Conservation (phyloP, 352 stramenopile species). For the Globisporangium nagaii region DNA sequence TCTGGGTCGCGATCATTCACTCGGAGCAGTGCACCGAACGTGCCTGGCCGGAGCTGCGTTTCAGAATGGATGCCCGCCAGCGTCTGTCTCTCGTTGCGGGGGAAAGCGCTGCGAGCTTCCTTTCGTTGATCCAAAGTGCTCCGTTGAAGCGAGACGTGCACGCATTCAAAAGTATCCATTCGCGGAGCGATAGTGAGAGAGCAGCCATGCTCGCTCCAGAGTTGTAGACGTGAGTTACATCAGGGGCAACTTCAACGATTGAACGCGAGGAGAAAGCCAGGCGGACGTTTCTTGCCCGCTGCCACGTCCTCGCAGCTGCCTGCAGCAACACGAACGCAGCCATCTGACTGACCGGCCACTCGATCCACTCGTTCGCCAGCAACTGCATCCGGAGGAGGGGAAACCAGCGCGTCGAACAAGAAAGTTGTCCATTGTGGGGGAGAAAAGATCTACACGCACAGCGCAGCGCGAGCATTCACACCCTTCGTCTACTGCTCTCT, state of each 20-base stretch:
- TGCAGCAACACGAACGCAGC: not conserved
- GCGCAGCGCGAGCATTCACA: not conserved
- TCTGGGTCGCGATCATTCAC: not conserved
- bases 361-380: not conserved
- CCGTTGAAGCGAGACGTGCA: not conserved
- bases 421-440: conserved; percentile 5
- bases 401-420: not conserved
- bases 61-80: not conserved
- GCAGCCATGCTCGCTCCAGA: not conserved
- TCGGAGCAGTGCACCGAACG: not conserved
- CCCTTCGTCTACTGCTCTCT: not conserved
- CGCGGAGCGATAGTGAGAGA: too few species aligned
- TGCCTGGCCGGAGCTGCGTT: not conserved
- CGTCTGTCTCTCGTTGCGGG: not conserved
- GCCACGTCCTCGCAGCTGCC: conserved; percentile 6
- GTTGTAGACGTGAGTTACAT: conserved; percentile 2
- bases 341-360: not conserved
- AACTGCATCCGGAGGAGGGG: not conserved
- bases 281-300: not conserved
- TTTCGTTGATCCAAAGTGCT: too few species aligned
- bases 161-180: conserved; percentile 8
- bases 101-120: not conserved
- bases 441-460: conserved; percentile 6
- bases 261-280: not conserved
- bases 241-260: conserved; percentile 5